Evolutionary conservation across 2,329 filamentous ascomycete species (phyloP), one percentile per base, ranked within the genome.

Genomic region (Lasiodiplodia hormozganensis): DNA sequence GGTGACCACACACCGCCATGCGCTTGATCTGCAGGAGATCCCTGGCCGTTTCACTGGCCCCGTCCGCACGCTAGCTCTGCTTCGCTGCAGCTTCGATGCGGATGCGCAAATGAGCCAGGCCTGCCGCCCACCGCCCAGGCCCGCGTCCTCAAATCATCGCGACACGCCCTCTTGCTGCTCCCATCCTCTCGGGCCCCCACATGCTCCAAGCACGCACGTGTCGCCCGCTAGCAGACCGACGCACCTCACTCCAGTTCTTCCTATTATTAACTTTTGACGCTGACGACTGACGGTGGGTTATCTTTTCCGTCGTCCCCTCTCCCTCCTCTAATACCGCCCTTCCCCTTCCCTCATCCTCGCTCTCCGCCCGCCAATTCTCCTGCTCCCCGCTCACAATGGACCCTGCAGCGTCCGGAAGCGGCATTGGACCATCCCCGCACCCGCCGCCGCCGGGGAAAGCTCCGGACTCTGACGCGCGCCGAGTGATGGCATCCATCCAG

Each of bases 401-500:
- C 25, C 28, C 64, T 43, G 34, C 51, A 18, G 34, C 51, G 16
- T 43, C 40, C 23, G 43, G 43, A 21, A 38, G 11, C 8, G 36
- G 40, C 53, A 18, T 12, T 38, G 10, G n/a, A 18, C 53, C 52
- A 4, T n/a, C 25, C 18, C 40, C 38, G 36, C 51, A 47, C 18
- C 25, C 21, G 4, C 18, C 60, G 36, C 25, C 21, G 4, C 18
- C 60, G 36, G 31, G 28, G 21, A 64, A 64, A 34, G 43, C 60
- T n/a, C 60, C 60, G 36, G 18, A 31, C 28, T 21, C 58, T 25
- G 49, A 40, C 18, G 36, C 38, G 3, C 66, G 36, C 18, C 31
- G 14, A 31, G 47, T 56, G 25, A 84, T 85, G 84, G 82, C 83
- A 65, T 83, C 80, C n/a, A 85, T 86, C 69, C 77, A 82, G 47